Conservation (phyloP, 2,329 filamentous ascomycete species). For the Penicillium brasilianum region DNA sequence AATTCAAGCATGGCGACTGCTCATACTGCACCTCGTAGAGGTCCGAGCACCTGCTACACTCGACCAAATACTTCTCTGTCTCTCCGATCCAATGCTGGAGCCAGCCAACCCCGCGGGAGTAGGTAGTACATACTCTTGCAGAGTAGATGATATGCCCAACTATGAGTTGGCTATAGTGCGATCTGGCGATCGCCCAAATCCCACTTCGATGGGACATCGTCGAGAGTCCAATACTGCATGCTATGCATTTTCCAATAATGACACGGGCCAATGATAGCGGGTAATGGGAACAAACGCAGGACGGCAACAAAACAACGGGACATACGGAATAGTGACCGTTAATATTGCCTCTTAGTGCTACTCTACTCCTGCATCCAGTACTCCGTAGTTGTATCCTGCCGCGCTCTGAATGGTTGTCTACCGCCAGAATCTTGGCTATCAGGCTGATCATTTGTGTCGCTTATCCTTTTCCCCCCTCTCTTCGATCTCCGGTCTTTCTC, state of each 20-base stretch:
- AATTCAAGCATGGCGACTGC: background rate
- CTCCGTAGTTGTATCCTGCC: background rate
- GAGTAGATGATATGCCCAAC: background rate
- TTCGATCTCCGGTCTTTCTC: background rate
- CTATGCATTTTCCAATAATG: background rate
- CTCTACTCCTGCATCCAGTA: background rate
- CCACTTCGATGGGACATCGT: constrained; percentile 1
- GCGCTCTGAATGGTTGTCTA: background rate
- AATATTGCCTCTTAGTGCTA: background rate
- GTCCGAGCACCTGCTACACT: background rate
- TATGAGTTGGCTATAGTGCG: background rate
- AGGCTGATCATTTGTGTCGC: constrained; percentile 1
- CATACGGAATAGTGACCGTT: background rate
- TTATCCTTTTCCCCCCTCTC: background rate
- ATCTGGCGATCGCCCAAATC: background rate
- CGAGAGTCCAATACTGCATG: background rate
- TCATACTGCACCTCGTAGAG: background rate
- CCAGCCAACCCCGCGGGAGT: background rate
- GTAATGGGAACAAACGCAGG: background rate
- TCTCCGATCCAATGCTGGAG: background rate
- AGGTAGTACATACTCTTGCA: background rate
- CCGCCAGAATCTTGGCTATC: background rate
- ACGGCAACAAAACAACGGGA: constrained; percentile 1
- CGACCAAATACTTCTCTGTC: background rate
- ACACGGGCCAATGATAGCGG: background rate